These are phyloP conservation scores for Claviceps quebecensis DNA, from an alignment of 2,329 filamentous ascomycete species.

Conservation along the genomic window DNA sequence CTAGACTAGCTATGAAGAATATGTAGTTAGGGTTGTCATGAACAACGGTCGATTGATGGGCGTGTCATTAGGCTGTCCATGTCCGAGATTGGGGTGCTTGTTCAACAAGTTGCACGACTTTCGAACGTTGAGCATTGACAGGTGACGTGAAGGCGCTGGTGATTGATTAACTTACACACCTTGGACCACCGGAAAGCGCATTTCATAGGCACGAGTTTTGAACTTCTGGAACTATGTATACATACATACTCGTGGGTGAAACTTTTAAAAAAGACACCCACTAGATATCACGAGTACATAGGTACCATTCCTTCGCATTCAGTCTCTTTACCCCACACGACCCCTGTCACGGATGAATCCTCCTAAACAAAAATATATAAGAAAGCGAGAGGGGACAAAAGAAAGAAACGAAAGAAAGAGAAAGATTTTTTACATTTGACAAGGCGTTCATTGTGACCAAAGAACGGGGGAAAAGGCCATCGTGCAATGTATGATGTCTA, in stretches of 20 bases:
- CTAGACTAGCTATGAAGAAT: background rate
- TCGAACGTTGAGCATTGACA: background rate
- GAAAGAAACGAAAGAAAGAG: no score
- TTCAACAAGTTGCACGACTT: background rate
- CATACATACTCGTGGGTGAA: no score
- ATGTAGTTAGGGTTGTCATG: background rate
- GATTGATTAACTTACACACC: background rate
- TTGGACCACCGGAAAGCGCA: background rate
- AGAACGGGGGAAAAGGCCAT: background rate
- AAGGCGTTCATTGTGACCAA: background rate
- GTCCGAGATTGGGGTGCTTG: background rate
- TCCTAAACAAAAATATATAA: no score
- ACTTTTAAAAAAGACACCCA: no score
- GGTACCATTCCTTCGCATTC: no score
- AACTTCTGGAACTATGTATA: background rate
- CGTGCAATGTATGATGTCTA: background rate
- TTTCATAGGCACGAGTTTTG: background rate
- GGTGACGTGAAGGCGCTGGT: background rate
- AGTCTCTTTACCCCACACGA: background rate
- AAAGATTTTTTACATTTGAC: no score
- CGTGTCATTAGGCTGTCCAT: background rate
- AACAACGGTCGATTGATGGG: background rate
- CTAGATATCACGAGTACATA: no score
- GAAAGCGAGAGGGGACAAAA: no score
- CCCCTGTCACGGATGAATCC: background rate